phyloP scores from a whole-genome alignment of 352 stramenopile species.

The Pythium aquatile region DNA sequence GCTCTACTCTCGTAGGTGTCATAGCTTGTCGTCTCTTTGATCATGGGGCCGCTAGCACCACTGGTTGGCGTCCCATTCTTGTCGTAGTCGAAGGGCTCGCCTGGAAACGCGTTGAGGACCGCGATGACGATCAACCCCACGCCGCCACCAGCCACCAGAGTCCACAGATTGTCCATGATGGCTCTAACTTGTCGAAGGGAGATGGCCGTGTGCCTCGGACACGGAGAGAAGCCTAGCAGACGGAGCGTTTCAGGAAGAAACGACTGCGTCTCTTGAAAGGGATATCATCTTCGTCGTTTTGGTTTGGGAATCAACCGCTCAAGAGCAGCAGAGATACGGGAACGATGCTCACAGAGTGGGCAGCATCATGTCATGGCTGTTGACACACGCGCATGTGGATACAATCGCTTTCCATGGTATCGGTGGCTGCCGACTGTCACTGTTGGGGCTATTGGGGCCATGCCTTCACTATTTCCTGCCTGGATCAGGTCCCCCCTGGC shows the following conservation, averaged over 20 bases:
- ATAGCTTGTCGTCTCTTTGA: too few species aligned
- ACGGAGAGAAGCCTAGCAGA: not conserved
- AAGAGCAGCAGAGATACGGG: too few species aligned
- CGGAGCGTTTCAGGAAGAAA: not conserved
- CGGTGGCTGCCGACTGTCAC: not conserved
- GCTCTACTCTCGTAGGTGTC: conserved; percentile 9
- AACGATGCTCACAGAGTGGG: too few species aligned
- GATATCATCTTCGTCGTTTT: not conserved
- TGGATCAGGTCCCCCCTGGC: not conserved
- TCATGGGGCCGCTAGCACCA: not conserved
- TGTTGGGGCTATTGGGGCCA: not conserved
- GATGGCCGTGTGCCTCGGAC: not conserved
- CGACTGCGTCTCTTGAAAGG: not conserved
- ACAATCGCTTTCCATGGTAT: not conserved
- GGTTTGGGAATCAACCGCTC: not conserved
- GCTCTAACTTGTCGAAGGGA: not conserved
- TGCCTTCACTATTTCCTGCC: not conserved
- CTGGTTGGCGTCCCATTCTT: conserved; percentile 1
- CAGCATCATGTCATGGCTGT: too few species aligned
- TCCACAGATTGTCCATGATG: conserved; percentile 47
- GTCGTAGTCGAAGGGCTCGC: conserved; percentile 59
- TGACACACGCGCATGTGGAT: not conserved
- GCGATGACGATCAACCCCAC: conserved; percentile 46
- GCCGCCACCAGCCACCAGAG: conserved; percentile 37
- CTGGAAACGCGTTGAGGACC: conserved; percentile 46